Evolutionary conservation across 2,329 filamentous ascomycete genomes (phyloP).

Genomic region (Colletotrichum coccodes): DNA sequence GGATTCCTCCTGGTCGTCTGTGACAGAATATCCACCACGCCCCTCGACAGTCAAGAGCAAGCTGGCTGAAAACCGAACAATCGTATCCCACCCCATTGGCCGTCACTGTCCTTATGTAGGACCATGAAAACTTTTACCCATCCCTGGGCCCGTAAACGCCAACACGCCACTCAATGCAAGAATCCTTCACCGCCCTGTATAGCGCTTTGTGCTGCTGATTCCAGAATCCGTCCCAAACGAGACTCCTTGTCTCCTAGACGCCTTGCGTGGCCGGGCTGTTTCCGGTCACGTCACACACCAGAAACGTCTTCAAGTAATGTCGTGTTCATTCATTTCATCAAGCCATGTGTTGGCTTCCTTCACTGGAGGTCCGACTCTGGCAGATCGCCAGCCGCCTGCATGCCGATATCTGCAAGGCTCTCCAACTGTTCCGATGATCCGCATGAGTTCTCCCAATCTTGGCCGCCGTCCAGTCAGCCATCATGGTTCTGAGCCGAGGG

Average conservation of each 20-base stretch:
- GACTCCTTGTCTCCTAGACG: conserved; percentile 21
- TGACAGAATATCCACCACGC: not conserved
- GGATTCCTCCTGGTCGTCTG: not conserved
- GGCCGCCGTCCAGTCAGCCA: conserved; percentile 43
- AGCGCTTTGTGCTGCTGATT: conserved; percentile 10
- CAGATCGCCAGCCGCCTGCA: conserved; percentile 53
- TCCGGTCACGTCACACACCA: conserved; percentile 9
- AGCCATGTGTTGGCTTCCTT: conserved; percentile 17
- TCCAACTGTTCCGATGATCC: conserved; percentile 66
- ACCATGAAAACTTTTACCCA: conserved; percentile 8
- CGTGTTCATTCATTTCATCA: conserved; percentile 30
- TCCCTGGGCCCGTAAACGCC: conserved; percentile 23
- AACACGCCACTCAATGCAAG: conserved; percentile 25
- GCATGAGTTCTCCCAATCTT: conserved; percentile 67
- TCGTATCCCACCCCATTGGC: not conserved
- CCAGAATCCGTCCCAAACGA: conserved; percentile 8
- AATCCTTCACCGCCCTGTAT: conserved; percentile 20
- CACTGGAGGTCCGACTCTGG: conserved; percentile 45
- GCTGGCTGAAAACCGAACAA: not conserved
- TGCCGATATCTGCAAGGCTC: conserved; percentile 56
- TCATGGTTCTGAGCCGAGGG: conserved; percentile 44
- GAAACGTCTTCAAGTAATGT: conserved; percentile 14
- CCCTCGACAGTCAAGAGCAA: not conserved
- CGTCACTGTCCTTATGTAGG: not conserved
- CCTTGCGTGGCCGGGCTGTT: conserved; percentile 25